Conservation (phyloP, 345 rosid genomes). For the Aquilaria sinensis region DNA sequence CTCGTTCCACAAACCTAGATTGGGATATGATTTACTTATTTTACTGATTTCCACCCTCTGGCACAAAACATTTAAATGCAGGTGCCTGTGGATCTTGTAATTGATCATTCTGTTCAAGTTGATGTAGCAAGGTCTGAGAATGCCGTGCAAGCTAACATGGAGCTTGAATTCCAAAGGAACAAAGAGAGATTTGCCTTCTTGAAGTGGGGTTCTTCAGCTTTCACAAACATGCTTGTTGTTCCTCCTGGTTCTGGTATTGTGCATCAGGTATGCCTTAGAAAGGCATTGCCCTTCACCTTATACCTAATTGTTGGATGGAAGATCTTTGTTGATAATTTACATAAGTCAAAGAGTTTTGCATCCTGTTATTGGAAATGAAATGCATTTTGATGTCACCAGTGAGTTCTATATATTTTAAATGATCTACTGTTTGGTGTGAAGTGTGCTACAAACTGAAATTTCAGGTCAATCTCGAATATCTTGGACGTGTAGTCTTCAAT, state of each 20-base stretch:
- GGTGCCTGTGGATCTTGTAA: conserved; percentile 98
- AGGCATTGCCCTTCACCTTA: neutral
- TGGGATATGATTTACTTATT: neutral
- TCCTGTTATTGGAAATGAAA: no score
- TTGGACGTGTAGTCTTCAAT: conserved; percentile 97
- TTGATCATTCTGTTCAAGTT: conserved; percentile 99
- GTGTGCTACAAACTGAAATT: conserved; percentile 19
- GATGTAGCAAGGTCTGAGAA: conserved; percentile 94
- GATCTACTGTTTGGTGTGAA: conserved; percentile 1
- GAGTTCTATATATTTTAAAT: neutral
- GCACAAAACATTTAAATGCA: conserved; percentile 20
- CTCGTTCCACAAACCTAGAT: neutral
- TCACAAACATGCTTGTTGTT: conserved; percentile 94
- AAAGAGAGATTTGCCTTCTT: conserved; percentile 96
- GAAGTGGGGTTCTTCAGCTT: conserved; percentile 95
- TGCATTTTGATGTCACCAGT: neutral
- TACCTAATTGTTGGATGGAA: no score
- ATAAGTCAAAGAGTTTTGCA: no score
- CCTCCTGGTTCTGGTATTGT: conserved; percentile 99
- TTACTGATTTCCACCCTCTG: neutral
- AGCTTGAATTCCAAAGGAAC: conserved; percentile 92
- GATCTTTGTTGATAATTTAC: no score
- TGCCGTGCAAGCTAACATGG: conserved; percentile 97
- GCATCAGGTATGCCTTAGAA: conserved; percentile 69
- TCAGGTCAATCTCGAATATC: conserved; percentile 96